These are phyloP conservation scores for Termitomyces sp. DNA, from an alignment of 768 basidiomycete species.

Conservation along the genomic window DNA sequence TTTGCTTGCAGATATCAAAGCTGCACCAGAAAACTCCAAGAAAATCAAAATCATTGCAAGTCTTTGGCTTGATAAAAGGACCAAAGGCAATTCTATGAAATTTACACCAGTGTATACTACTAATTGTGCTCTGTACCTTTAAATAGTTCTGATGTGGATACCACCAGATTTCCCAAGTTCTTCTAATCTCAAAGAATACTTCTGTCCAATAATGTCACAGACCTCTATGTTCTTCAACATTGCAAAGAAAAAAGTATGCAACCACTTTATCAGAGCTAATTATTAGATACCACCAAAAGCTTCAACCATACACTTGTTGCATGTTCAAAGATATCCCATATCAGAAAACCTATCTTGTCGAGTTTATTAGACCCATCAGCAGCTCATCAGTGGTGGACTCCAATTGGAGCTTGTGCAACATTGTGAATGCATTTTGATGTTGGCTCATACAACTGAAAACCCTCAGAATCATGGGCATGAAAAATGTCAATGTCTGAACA, in stretches of 20 bases:
- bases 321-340: constrained; percentile 21
- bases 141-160: background rate
- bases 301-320: constrained; percentile 3
- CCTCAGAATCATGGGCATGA: background rate
- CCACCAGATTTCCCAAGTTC: background rate
- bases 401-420: background rate
- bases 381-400: background rate
- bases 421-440: background rate
- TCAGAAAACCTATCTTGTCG: constrained; percentile 31
- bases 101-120: too few relatives aligned
- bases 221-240: constrained; percentile 26
- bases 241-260: constrained; percentile 20
- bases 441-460: background rate
- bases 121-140: too few relatives aligned
- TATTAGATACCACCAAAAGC: constrained; percentile 9
- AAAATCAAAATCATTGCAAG: background rate
- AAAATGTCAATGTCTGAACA: background rate
- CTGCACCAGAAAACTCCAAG: background rate
- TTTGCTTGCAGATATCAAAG: background rate
- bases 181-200: too few relatives aligned
- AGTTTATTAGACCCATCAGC: constrained; percentile 33
- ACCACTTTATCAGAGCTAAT: constrained; percentile 3
- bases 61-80: background rate
- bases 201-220: background rate
- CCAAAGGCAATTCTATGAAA: too few relatives aligned